Evolutionary conservation across 371 early-diverging fungal species (phyloP).

Genomic region (Rhizopus microsporus): DNA sequence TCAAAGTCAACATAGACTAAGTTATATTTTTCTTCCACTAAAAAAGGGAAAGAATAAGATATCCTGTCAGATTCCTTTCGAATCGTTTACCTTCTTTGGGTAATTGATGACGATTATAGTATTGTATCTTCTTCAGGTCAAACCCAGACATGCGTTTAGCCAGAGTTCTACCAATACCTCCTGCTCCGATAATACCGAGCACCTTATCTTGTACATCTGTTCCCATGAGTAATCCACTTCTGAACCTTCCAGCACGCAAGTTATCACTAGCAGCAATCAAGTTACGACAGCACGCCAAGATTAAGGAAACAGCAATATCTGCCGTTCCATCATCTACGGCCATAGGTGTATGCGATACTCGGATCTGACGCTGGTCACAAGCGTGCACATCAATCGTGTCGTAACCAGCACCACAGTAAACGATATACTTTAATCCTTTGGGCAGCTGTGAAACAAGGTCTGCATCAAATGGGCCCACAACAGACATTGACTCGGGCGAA

Average conservation of each 20-base stretch:
- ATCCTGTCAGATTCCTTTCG: neutral
- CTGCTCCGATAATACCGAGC: constrained; percentile 62
- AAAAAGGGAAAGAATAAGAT: neutral
- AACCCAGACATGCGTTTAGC: constrained; percentile 59
- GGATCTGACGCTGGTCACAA: constrained; percentile 34
- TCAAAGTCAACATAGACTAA: constrained; percentile 54
- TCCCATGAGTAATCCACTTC: constrained; percentile 49
- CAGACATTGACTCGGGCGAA: constrained; percentile 24
- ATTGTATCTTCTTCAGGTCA: constrained; percentile 53
- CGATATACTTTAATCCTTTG: constrained; percentile 29
- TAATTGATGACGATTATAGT: constrained; percentile 54
- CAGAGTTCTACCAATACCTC: constrained; percentile 62
- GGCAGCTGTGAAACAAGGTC: constrained; percentile 40
- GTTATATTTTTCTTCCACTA: constrained; percentile 40
- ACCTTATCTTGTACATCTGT: constrained; percentile 51
- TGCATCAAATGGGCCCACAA: constrained; percentile 34
- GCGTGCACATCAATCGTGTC: constrained; percentile 42
- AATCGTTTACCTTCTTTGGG: constrained; percentile 27
- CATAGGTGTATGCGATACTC: constrained; percentile 44
- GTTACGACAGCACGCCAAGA: constrained; percentile 52
- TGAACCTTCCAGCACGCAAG: constrained; percentile 52
- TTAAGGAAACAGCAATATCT: constrained; percentile 53
- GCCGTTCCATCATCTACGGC: constrained; percentile 57
- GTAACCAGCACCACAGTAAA: constrained; percentile 44
- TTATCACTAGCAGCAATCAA: constrained; percentile 42